phyloP scores from a whole-genome alignment of 768 basidiomycete genomes.

The Dentipellis fragilis region DNA sequence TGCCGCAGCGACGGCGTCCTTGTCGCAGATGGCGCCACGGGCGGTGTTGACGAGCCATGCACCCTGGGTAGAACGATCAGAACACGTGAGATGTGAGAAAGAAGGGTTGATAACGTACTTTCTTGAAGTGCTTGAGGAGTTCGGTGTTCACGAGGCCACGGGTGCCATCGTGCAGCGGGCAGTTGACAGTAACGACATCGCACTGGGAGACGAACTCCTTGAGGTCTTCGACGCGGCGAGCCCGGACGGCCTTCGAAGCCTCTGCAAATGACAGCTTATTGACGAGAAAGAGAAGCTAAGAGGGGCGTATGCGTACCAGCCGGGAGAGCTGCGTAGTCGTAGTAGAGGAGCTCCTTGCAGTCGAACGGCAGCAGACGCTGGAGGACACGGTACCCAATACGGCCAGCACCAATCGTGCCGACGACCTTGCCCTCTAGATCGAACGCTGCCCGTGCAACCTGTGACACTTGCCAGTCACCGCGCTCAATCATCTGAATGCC shows the following conservation, averaged over 20 bases:
- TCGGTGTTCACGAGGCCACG: slow-evolving; percentile 73
- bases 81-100: slow-evolving; percentile 22
- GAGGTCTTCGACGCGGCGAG: slow-evolving; percentile 69
- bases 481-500: slow-evolving; percentile 58
- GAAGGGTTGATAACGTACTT: slow-evolving; percentile 22
- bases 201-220: slow-evolving; percentile 42
- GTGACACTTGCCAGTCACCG: slow-evolving; percentile 83
- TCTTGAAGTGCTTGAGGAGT: slow-evolving; percentile 81
- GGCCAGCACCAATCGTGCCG: slow-evolving; percentile 75
- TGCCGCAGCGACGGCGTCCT: slow-evolving; percentile 69
- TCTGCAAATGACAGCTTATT: slow-evolving; percentile 24
- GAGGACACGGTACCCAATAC: slow-evolving; percentile 57
- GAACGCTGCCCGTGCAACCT: slow-evolving; percentile 72
- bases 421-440: slow-evolving; percentile 89
- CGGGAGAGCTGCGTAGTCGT: slow-evolving; percentile 71
- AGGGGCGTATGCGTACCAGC: slow-evolving; percentile 27
- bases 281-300: background rate
- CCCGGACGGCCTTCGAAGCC: slow-evolving; percentile 56
- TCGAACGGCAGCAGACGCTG: slow-evolving; percentile 76
- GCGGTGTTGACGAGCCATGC: slow-evolving; percentile 92
- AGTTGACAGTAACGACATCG: slow-evolving; percentile 81
- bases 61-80: slow-evolving; percentile 25
- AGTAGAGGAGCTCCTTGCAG: slow-evolving; percentile 86
- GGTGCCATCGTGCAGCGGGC: slow-evolving; percentile 81
- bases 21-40: slow-evolving; percentile 85